Percentiles rank a stretch among this genome's conserved stretches.
Evolutionary conservation across 2,329 filamentous ascomycete genomes (phyloP).

Genomic region (Venturiaceae sp.): DNA sequence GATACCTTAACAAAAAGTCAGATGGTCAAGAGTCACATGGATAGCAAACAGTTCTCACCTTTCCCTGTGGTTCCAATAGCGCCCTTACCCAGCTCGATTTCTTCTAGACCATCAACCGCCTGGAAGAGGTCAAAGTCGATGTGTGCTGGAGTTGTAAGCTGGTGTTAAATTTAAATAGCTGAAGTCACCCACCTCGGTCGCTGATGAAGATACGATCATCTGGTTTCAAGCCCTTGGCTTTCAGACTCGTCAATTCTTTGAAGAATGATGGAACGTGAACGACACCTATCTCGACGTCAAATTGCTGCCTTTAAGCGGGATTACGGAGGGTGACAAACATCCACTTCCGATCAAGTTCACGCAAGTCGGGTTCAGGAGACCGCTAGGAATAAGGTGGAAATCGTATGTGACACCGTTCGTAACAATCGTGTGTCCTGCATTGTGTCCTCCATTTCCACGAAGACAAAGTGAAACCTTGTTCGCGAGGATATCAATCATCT

Average conservation of each 20-base stretch:
- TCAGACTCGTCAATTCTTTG: constrained; percentile 51
- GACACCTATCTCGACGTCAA: constrained; percentile 36
- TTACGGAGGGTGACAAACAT: constrained; percentile 23
- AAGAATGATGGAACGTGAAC: constrained; percentile 61
- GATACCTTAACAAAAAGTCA: constrained; percentile 1
- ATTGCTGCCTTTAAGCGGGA: background rate
- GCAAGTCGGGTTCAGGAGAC: constrained; percentile 60
- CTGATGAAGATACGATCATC: constrained; percentile 54
- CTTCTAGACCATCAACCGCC: constrained; percentile 53
- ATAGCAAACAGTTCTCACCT: constrained; percentile 27
- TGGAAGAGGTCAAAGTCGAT: constrained; percentile 57
- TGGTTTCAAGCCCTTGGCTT: constrained; percentile 47
- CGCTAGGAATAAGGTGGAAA: constrained; percentile 40
- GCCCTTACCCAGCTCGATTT: constrained; percentile 39
- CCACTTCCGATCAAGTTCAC: constrained; percentile 60
- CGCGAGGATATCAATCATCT: constrained; percentile 49
- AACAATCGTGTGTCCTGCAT: constrained; percentile 29
- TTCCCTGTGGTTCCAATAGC: constrained; percentile 42
- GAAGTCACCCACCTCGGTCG: constrained; percentile 34
- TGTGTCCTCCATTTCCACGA: background rate
- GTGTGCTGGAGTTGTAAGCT: constrained; percentile 29
- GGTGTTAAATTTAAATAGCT: background rate
- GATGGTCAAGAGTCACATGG: background rate
- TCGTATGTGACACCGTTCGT: constrained; percentile 36
- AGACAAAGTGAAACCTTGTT: constrained; percentile 11